phyloP scores from a whole-genome alignment of 2,329 filamentous ascomycete species.

The Zymoseptoria brevis region DNA sequence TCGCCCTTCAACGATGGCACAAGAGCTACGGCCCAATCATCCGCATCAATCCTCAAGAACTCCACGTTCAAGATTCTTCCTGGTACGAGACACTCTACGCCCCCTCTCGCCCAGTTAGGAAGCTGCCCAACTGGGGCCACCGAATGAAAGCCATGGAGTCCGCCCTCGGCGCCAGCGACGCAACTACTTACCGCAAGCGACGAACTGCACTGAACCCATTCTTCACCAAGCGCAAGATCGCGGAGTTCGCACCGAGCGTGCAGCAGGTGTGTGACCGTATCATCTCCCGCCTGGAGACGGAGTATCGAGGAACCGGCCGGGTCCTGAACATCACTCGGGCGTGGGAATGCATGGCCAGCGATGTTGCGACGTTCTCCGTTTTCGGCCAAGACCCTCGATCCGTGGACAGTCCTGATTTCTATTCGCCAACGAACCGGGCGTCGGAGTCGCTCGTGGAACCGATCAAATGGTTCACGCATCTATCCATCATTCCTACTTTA shows the following conservation, averaged over 20 bases:
- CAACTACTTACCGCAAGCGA: slow-evolving; percentile 33
- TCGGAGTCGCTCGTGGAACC: not conserved
- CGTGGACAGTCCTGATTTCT: not conserved
- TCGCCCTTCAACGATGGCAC: slow-evolving; percentile 6
- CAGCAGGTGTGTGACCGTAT: slow-evolving; percentile 3
- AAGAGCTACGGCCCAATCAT: slow-evolving; percentile 8
- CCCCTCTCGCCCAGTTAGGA: not conserved
- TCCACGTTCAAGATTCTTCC: slow-evolving; percentile 5
- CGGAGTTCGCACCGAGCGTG: slow-evolving; percentile 1
- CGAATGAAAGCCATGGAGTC: not conserved
- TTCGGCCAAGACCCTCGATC: not conserved
- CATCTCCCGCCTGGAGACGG: not conserved
- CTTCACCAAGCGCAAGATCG: slow-evolving; percentile 31
- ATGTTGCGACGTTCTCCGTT: not conserved
- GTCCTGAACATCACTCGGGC: not conserved
- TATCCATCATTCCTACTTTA: not conserved
- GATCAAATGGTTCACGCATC: not conserved
- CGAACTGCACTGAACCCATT: slow-evolving; percentile 36
- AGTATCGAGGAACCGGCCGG: not conserved
- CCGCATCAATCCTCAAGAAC: slow-evolving; percentile 11
- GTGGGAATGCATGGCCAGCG: not conserved
- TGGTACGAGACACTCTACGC: slow-evolving; percentile 7
- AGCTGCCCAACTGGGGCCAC: slow-evolving; percentile 1
- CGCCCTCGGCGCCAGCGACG: slow-evolving; percentile 1
- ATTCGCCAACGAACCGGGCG: not conserved